A percentile compares a stretch with the other conserved stretches of the same genome.
phyloP scores from a whole-genome alignment of 2,329 filamentous ascomycete genomes.

The Aspergillus persii region DNA sequence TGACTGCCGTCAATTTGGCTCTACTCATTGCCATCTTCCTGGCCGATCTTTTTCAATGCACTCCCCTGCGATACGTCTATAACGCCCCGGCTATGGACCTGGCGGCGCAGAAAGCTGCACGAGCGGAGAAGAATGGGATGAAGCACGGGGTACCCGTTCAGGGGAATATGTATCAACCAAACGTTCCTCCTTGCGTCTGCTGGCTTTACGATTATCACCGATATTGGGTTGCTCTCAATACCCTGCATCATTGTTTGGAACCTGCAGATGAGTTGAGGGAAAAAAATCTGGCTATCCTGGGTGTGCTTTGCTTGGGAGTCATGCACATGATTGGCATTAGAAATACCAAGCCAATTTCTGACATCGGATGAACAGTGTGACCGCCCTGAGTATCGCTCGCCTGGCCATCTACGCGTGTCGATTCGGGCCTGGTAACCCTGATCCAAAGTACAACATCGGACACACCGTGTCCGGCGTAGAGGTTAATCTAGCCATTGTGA shows the following conservation, averaged over 20 bases:
- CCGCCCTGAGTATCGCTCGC: constrained; percentile 29
- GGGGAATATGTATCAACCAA: constrained; percentile 29
- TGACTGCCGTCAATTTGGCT: constrained; percentile 17
- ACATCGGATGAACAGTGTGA: constrained; percentile 18
- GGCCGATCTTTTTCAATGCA: constrained; percentile 33
- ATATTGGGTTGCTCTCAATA: constrained; percentile 29
- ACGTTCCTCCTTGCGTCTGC: constrained; percentile 29
- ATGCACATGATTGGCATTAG: constrained; percentile 17
- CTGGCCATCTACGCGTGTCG: constrained; percentile 24
- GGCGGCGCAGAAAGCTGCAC: neutral
- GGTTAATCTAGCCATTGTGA: constrained; percentile 28
- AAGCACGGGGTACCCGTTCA: constrained; percentile 5
- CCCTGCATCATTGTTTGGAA: constrained; percentile 31
- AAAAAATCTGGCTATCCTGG: constrained; percentile 30
- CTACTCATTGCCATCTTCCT: constrained; percentile 25
- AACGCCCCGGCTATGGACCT: constrained; percentile 5
- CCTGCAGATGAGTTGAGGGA: constrained; percentile 26
- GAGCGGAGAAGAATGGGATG: neutral
- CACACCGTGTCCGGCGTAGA: constrained; percentile 32
- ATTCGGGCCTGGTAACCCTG: constrained; percentile 14
- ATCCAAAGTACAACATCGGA: constrained; percentile 25
- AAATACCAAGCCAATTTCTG: too few relatives aligned
- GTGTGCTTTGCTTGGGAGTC: constrained; percentile 28
- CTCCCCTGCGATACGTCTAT: constrained; percentile 25
- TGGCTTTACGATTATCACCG: constrained; percentile 30